Base-by-base conservation (phyloP, 1,284 basidiomycete species). In the Grifola frondosa region DNA sequence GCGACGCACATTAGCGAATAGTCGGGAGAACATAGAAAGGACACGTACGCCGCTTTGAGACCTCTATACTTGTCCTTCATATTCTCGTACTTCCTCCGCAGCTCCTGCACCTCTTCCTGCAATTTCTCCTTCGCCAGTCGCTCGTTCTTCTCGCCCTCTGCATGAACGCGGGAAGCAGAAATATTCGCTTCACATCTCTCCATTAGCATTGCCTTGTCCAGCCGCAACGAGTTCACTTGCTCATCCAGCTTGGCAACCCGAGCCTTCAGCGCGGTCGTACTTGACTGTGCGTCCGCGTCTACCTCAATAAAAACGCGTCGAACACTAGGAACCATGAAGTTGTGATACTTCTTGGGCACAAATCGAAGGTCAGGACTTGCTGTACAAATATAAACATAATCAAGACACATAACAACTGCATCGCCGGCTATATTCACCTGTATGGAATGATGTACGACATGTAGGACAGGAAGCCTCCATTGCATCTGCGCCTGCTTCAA, bases 291-390 rank as follows among this genome's bases (percentile, higher is more conserved):
- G 32, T 40, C 32, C 39, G 36, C 32, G 21, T 49, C 49, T 29
- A 36, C 42, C 37, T 78, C 77, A 49, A 82, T 57, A 53, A 76
- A 84, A 25, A 85, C 61, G 51, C 74, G 77, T 50, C 81, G 78
- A 21, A 84, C 63, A 37, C 66, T 63, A 6, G 78, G 72, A n/a
- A 69, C 42, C 35, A 84, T 68, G 56, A 76, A 82, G 30, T 68
- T 62, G 50, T 80, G 80, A 54, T 79, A 83, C 56, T 80, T 81
- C 56, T 69, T 61, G 6, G 81, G 79, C 8, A 85, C 69, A 40
- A 72, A 75, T 13, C 68, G 61, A 28, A 78, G 62, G 68, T 80
- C 64, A n/a, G 64, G 62, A 12, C 48, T 58, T 9, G 62, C 67
- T 71, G 45, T 30, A n/a, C 24, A 35, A 49, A 24, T 9, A 29